Percentiles rank a stretch among this genome's conserved stretches.
Conservation (phyloP, 176 grass and related monocot genomes). For the Cenchrus purpureus region DNA sequence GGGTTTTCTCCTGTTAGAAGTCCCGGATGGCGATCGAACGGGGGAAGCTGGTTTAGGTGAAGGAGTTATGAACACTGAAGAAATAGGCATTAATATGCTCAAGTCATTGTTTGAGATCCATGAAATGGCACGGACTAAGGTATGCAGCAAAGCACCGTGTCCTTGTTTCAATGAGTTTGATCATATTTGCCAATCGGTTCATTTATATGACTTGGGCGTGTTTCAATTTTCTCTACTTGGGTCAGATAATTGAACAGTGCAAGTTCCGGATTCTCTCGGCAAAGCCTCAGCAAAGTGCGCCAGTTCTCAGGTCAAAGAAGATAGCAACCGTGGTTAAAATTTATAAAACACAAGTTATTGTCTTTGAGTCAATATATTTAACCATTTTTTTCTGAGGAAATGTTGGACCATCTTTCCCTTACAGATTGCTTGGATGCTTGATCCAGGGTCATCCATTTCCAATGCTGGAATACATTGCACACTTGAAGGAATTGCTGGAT, state of each 20-base stretch:
- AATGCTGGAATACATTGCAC: slow-evolving; percentile 70
- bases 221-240: slow-evolving; percentile 24
- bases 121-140: slow-evolving; percentile 70
- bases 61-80: slow-evolving; percentile 59
- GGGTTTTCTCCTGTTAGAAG: slow-evolving; percentile 74
- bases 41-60: slow-evolving; percentile 26
- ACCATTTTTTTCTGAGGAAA: neutral
- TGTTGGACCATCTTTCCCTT: neutral
- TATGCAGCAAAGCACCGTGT: slow-evolving; percentile 15
- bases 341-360: neutral
- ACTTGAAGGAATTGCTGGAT: slow-evolving; percentile 86
- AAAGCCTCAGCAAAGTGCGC: slow-evolving; percentile 70
- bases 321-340: slow-evolving; percentile 23
- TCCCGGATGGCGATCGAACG: slow-evolving; percentile 42
- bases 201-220: slow-evolving; percentile 24
- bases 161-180: neutral
- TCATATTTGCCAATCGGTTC: slow-evolving; percentile 11
- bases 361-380: neutral
- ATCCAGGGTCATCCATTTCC: slow-evolving; percentile 62
- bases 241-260: slow-evolving; percentile 58
- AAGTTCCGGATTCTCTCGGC: slow-evolving; percentile 78
- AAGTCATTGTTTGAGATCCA: slow-evolving; percentile 81
- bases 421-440: slow-evolving; percentile 69
- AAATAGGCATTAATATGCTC: slow-evolving; percentile 73
- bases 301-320: slow-evolving; percentile 57